A percentile compares a stretch with the other conserved stretches of the same genome.
Evolutionary conservation across 2,329 filamentous ascomycete species (phyloP).

Genomic region (Aspergillus intermedius): DNA sequence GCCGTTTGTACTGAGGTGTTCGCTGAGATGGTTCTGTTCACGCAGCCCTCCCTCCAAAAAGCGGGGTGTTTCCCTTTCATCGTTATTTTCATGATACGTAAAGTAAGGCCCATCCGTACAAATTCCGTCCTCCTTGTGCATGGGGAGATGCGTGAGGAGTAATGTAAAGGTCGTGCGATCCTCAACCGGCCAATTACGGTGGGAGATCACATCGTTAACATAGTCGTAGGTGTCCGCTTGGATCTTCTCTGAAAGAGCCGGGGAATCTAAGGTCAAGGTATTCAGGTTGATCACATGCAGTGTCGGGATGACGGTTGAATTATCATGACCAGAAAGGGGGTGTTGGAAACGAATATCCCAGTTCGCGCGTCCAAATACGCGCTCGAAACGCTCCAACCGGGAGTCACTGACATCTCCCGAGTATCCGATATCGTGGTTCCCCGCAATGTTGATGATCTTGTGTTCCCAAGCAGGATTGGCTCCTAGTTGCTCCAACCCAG

Average conservation of each 20-base stretch:
- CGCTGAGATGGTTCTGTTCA: conserved; percentile 86
- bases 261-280: conserved; percentile 86
- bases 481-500: conserved; percentile 22
- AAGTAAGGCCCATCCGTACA: conserved; percentile 84
- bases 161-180: conserved; percentile 66
- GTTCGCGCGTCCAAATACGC: conserved; percentile 77
- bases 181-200: conserved; percentile 54
- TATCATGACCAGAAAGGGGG: conserved; percentile 23
- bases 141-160: conserved; percentile 83
- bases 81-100: conserved; percentile 62
- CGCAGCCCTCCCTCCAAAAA: conserved; percentile 48
- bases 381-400: conserved; percentile 74
- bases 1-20: conserved; percentile 58
- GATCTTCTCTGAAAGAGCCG: conserved; percentile 59
- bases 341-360: conserved; percentile 75
- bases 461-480: conserved; percentile 57
- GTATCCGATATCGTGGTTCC: conserved; percentile 96
- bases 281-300: conserved; percentile 83
- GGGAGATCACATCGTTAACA: conserved; percentile 51
- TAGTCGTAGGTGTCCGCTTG: conserved; percentile 74
- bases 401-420: conserved; percentile 78
- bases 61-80: conserved; percentile 48
- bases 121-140: conserved; percentile 74
- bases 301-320: conserved; percentile 43
- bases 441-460: conserved; percentile 79